A percentile compares a stretch with the other conserved stretches of the same genome.
These are phyloP conservation scores for Aspergillus pseudoterreus DNA, from an alignment of 2,329 filamentous ascomycete species.

Conservation along the genomic window DNA sequence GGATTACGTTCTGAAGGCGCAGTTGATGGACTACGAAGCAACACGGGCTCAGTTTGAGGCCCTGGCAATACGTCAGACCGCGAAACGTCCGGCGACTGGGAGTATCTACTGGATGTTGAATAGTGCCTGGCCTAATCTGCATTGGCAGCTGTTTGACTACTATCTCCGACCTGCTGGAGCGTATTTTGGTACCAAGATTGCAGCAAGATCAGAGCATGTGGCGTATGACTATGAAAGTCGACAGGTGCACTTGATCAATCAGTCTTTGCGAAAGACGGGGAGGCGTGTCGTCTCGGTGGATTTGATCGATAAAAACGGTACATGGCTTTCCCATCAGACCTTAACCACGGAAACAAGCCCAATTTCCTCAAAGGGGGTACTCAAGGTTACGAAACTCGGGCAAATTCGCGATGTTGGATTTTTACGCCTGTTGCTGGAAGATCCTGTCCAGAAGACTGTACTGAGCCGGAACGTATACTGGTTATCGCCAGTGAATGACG, in stretches of 20 bases:
- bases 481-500: constrained; percentile 48
- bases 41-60: constrained; percentile 58
- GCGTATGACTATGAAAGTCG: constrained; percentile 51
- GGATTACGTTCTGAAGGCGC: constrained; percentile 58
- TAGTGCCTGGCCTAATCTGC: constrained; percentile 61
- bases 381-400: constrained; percentile 27
- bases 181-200: constrained; percentile 59
- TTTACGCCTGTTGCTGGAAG: constrained; percentile 47
- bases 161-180: constrained; percentile 57
- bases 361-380: constrained; percentile 42
- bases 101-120: constrained; percentile 67
- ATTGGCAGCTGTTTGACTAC: constrained; percentile 64
- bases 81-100: constrained; percentile 54
- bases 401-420: constrained; percentile 46
- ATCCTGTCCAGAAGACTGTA: constrained; percentile 21
- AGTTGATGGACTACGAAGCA: constrained; percentile 63
- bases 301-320: constrained; percentile 49
- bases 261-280: constrained; percentile 40
- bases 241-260: constrained; percentile 54
- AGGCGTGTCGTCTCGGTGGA: constrained; percentile 47
- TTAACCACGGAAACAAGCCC: constrained; percentile 39
- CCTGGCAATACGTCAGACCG: constrained; percentile 51
- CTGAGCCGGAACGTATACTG: constrained; percentile 61
- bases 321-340: constrained; percentile 32
- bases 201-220: constrained; percentile 50